phyloP scores from a whole-genome alignment of 129 eudicot genomes.

The Flaveria linearis region DNA sequence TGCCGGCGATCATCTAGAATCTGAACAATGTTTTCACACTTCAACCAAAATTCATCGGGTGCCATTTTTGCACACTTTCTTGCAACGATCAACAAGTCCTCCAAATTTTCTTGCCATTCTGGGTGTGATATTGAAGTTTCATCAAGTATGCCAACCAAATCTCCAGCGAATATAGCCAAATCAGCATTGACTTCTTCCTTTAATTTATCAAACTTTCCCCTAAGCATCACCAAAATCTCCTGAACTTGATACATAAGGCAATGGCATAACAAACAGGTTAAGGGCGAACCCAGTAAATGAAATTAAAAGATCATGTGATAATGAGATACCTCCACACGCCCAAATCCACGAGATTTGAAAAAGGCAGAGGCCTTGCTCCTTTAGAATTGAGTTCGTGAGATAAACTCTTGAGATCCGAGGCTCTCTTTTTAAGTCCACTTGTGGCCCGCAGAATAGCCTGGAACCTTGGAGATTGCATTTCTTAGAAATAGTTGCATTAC shows the following conservation, averaged over 20 bases:
- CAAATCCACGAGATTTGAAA: conserved; percentile 83
- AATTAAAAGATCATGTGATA: conserved; percentile 15
- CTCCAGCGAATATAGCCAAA: conserved; percentile 82
- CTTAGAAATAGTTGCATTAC: conserved; percentile 68
- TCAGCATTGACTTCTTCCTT: conserved; percentile 90
- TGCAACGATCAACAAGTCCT: conserved; percentile 74
- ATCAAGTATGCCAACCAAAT: conserved; percentile 73
- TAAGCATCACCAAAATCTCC: conserved; percentile 87
- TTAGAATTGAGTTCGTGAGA: conserved; percentile 88
- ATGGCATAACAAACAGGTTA: conserved; percentile 29
- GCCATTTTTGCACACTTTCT: conserved; percentile 87
- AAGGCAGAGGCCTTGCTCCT: conserved; percentile 85
- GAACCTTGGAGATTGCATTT: conserved; percentile 92
- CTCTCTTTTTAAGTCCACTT: conserved; percentile 77
- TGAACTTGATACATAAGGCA: conserved; percentile 39
- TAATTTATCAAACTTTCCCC: conserved; percentile 75
- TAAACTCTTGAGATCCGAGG: conserved; percentile 78
- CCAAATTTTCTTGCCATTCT: conserved; percentile 73
- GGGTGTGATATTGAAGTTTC: conserved; percentile 63
- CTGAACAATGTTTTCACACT: conserved; percentile 90
- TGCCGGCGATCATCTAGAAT: conserved; percentile 90
- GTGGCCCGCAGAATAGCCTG: conserved; percentile 93
- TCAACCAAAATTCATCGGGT: conserved; percentile 79
- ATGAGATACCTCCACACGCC: conserved; percentile 76
- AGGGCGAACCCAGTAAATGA: conserved; percentile 14